Conservation (phyloP, 306 rosid genomes). For the Leucaena leucocephala region DNA sequence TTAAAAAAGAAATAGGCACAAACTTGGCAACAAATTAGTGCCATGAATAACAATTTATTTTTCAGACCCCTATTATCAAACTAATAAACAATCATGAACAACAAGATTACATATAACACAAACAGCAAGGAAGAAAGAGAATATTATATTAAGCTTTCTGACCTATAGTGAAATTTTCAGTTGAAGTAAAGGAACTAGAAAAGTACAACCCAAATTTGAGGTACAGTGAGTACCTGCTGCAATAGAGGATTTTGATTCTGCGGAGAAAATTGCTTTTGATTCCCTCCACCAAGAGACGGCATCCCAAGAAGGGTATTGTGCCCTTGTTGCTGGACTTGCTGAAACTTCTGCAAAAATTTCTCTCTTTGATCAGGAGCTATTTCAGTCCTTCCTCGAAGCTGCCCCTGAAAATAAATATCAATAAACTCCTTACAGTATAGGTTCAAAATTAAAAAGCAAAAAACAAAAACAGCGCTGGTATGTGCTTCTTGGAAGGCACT, state of each 20-base stretch:
- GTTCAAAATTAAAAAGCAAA: not conserved
- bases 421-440: constrained; percentile 28
- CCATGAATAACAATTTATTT: not conserved
- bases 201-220: constrained; percentile 27
- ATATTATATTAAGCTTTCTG: not conserved
- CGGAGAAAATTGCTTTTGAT: constrained; percentile 78
- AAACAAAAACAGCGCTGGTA: not conserved
- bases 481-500: not conserved
- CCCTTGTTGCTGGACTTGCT: constrained; percentile 97
- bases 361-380: constrained; percentile 96
- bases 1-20: not conserved
- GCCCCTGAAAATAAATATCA: constrained; percentile 56
- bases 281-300: constrained; percentile 81
- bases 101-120: not conserved
- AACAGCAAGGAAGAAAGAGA: constrained; percentile 1
- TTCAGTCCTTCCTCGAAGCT: constrained; percentile 94
- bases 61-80: not conserved
- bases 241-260: constrained; percentile 86
- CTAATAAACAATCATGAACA: not conserved
- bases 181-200: constrained; percentile 18
- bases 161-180: constrained; percentile 20
- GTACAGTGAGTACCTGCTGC: constrained; percentile 68
- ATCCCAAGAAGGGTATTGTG: constrained; percentile 75
- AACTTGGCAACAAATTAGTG: constrained; percentile 12
- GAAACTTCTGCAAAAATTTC: constrained; percentile 89